Base-by-base conservation (phyloP, 495 filamentous ascomycete species). In the Podospora pseudocomata region DNA sequence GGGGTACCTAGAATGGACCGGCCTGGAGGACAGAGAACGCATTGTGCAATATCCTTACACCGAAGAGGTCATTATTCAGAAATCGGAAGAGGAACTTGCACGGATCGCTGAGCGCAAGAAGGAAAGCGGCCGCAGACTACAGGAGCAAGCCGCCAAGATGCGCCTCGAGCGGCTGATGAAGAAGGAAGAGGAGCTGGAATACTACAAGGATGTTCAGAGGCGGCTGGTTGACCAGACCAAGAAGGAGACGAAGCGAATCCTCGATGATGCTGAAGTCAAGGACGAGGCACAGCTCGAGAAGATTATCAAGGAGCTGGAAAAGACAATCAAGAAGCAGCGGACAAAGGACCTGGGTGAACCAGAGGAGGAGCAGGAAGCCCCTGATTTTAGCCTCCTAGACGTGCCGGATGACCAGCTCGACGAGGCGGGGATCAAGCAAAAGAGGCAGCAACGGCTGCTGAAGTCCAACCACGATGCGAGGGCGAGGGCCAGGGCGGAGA, bases 71-170 rank as follows among this genome's bases (percentile, higher is more conserved):
- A 82, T 96, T 2, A 78, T 91, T 0, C 91, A 96, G 75, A 99
- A 99, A 75, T 92, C 88, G 13, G 90, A 96, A 76, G 96, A 98
- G 73, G 96, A 99, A 75, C 85, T 99, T 6, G 91, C 90, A 4
- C 82, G 87, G 15, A 91, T 94, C 67, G 93, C 93, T 16, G 95
- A 99, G 80, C 87, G 92, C 74, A 91, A 94, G 73, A 94, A 94
- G 73, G 95, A 98, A 78, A 93, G 92, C 72, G 95, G 95, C 1
- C 86, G 94, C 63, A 83, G 96, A 39, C 77, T 99, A 20, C 95
- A 99, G 75, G 95, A 97, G 72, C 95, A 99, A 75, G 96, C 95
- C 0, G 94, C 95, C 3, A 97, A 96, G 76, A 96, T 97, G 91
- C 87, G 95, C 19, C 79, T 99, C 5, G 96, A 99, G 58, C 93